Base-by-base conservation (phyloP, 2,329 filamentous ascomycete species). In the Ascomycota sp. region DNA sequence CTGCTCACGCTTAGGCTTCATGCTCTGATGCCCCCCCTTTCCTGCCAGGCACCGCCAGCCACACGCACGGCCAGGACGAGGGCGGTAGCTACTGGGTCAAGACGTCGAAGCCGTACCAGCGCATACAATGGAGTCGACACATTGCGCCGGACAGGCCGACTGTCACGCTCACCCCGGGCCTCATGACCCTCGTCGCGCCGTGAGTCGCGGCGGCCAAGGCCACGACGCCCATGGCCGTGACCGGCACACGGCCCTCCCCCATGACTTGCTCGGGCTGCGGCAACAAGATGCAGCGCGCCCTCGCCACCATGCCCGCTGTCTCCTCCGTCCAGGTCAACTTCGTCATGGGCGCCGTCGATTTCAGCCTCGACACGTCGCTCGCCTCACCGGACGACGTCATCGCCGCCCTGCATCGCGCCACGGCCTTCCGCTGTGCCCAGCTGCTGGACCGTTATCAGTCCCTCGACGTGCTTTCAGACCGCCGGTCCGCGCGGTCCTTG, bases 261-360 rank as follows among this genome's bases (percentile, higher is more conserved):
- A 55, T 54, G 48, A 47, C 46, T 3, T 55, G 51, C 24, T 48
- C 51, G 2, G 45, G 46, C 8, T 54, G 51, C 22, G 49, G 38
- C 4, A 47, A 48, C 32, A 54, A 53, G 30, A 31, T 54, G 23
- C 35, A 43, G 28, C 43, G 43, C 2, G 39, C 41, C 2, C 43
- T 54, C 20, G 33, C 33, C 1, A 35, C 33, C 3, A 38, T 40
- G 3, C n/a, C 35, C 3, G 50, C 48, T 3, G 45, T 53, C 1
- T 47, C 45, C 3, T 37, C 41, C 3, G 43, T 46, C 2, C 44
- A 40, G 1, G 48, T 55, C 34, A 53, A 53, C 33, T 55, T 55
- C 23, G 48, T 55, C 36, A 48, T 48, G 40, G 50, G 50, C 4
- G 45, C 41, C 6, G 52, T 43, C 25, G 50, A 54, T 13, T 48